Conservation (phyloP, 495 filamentous ascomycete species). For the Podospora pseudocomata region DNA sequence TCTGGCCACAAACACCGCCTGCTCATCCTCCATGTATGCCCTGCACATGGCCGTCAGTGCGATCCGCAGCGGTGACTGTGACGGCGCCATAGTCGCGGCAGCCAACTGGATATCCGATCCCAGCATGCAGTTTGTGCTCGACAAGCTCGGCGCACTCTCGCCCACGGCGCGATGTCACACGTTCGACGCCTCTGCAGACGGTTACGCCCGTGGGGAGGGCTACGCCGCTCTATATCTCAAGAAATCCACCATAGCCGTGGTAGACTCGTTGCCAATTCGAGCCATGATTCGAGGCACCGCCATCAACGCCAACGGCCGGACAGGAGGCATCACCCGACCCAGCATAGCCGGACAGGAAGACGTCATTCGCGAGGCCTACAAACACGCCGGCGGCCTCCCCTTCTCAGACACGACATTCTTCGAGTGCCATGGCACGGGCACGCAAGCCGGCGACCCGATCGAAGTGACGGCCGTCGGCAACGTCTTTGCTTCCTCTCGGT, state of each 20-base stretch:
- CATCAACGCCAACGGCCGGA: constrained; percentile 53
- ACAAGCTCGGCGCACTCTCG: constrained; percentile 30
- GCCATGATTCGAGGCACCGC: constrained; percentile 54
- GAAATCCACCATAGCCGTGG: constrained; percentile 45
- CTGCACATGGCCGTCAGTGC: constrained; percentile 51
- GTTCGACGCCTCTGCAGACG: constrained; percentile 59
- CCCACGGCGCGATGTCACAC: constrained; percentile 47
- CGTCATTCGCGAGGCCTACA: constrained; percentile 49
- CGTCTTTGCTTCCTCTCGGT: constrained; percentile 10
- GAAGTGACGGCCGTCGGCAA: constrained; percentile 32
- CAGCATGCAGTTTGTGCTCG: neutral
- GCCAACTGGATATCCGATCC: constrained; percentile 41
- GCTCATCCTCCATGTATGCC: constrained; percentile 50
- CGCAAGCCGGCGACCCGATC: constrained; percentile 35
- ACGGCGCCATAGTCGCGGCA: constrained; percentile 47
- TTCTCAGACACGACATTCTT: constrained; percentile 42
- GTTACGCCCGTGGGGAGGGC: constrained; percentile 61
- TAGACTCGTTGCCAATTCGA: constrained; percentile 51
- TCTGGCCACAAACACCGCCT: constrained; percentile 44
- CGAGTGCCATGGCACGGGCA: constrained; percentile 36
- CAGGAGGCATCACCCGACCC: constrained; percentile 50
- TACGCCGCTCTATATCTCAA: constrained; percentile 54
- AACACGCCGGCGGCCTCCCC: constrained; percentile 38
- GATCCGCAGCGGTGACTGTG: constrained; percentile 39
- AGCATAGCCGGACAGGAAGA: constrained; percentile 47